A percentile compares a stretch with the other conserved stretches of the same genome.
Evolutionary conservation across 2,329 filamentous ascomycete genomes (phyloP).

Genomic region (Diaporthe ilicicola): DNA sequence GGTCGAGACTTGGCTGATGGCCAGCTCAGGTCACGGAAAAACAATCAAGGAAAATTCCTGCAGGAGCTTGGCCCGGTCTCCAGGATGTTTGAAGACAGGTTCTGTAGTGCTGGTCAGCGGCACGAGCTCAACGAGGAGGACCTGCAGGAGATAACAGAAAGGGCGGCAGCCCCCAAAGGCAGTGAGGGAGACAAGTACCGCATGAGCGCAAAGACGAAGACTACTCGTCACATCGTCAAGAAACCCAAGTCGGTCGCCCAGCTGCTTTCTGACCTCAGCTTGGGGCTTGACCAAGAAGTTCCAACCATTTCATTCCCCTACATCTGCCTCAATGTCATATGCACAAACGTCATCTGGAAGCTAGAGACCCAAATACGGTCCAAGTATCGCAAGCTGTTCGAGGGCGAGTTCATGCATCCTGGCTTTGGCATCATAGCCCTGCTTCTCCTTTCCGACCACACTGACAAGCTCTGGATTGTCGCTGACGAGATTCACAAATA

Average conservation of each 20-base stretch:
- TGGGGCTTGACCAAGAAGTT: slow-evolving; percentile 15
- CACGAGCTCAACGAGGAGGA: slow-evolving; percentile 21
- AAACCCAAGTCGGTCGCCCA: neutral
- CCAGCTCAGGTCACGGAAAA: neutral
- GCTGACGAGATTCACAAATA: neutral
- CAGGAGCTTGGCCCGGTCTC: slow-evolving; percentile 17
- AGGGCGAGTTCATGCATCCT: neutral
- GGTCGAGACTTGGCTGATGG: neutral
- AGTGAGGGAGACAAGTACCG: neutral
- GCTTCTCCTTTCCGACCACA: neutral
- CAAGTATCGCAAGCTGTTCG: neutral
- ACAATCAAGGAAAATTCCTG: neutral
- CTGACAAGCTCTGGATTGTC: neutral
- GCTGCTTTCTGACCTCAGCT: slow-evolving; percentile 6
- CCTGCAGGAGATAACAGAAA: slow-evolving; percentile 1
- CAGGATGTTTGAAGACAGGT: slow-evolving; percentile 20
- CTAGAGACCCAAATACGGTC: neutral
- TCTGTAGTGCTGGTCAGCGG: slow-evolving; percentile 7
- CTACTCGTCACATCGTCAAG: neutral
- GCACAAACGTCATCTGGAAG: neutral
- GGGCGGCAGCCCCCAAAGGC: slow-evolving; percentile 1
- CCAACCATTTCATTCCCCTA: neutral
- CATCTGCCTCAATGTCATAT: slow-evolving; percentile 7
- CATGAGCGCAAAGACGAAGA: neutral
- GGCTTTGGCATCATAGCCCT: neutral